A percentile compares a stretch with the other conserved stretches of the same genome.
Evolutionary conservation across 2,329 filamentous ascomycete species (phyloP).

Genomic region (Aspergillus fumigatiaffinis): DNA sequence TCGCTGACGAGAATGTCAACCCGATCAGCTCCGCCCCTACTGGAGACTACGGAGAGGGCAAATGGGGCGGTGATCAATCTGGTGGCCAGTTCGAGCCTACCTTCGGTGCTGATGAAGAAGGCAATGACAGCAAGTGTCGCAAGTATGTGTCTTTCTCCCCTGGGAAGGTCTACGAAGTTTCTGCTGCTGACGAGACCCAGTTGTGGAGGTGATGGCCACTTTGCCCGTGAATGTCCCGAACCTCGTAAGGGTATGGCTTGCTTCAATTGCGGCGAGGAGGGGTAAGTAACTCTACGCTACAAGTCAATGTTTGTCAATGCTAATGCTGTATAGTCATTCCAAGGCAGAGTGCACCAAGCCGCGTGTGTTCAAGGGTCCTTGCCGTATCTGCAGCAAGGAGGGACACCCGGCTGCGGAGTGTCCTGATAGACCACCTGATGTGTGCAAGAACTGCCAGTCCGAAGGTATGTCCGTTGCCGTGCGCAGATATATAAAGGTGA

Average conservation of each 20-base stretch:
- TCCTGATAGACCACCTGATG: conserved; percentile 39
- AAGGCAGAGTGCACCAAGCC: conserved; percentile 46
- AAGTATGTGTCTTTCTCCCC: conserved; percentile 27
- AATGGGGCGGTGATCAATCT: neutral
- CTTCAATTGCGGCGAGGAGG: conserved; percentile 42
- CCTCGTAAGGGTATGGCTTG: conserved; percentile 38
- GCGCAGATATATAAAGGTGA: neutral
- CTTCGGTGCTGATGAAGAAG: conserved; percentile 2
- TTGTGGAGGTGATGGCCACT: conserved; percentile 36
- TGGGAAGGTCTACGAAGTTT: neutral
- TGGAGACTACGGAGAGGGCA: neutral
- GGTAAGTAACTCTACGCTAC: conserved; percentile 22
- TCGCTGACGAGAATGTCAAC: conserved; percentile 14
- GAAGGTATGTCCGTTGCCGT: conserved; percentile 35
- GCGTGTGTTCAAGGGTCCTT: conserved; percentile 45
- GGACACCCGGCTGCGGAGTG: conserved; percentile 45
- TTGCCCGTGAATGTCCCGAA: conserved; percentile 43
- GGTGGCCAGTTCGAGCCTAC: conserved; percentile 5
- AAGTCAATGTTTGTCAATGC: neutral
- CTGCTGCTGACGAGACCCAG: conserved; percentile 18
- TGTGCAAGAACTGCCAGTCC: conserved; percentile 46
- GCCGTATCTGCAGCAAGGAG: conserved; percentile 44
- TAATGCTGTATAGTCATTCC: conserved; percentile 30
- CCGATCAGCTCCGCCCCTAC: conserved; percentile 3
- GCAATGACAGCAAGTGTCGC: conserved; percentile 29